Evolutionary conservation across 495 filamentous ascomycete species (phyloP), one percentile per base, ranked within the genome.

Genomic region (Polyplosphaeria fusca): DNA sequence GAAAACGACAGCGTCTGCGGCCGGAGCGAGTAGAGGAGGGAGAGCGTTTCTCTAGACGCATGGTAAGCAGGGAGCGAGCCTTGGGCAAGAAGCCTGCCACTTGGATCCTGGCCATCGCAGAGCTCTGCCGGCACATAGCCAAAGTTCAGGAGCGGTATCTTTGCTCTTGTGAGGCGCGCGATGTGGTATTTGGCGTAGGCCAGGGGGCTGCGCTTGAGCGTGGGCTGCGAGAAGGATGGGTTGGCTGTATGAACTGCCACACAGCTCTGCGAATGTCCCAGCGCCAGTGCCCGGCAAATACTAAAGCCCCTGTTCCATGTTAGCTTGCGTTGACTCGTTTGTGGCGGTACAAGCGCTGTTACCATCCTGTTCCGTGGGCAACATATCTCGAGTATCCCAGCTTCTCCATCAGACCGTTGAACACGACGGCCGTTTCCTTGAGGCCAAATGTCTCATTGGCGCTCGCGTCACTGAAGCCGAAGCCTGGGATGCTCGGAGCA

Each of bases 391-490:
- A 14, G 55, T 74, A 74, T 16, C 71, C 72, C 13, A 73, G 52
- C 35, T 50, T 39, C 42, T 55, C 51, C 72, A 74, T 74, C 27
- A 74, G 42, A 14, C 35, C 54, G 35, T 70, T 48, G 44, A 73
- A 72, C 5, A 61, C 52, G 1, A 50, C 61, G 9, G 69, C 71
- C 1, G 71, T 72, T 37, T 61, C 60, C 26, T 48, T 48, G 13
- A 69, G 32, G 18, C 68, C 70, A 52, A 72, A 71, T 9, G 47
- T 60, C 18, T 61, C 70, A n/a, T 53, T 51, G 3, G 30, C 5
- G 18, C 61, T 52, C 13, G 70, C 60, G 61, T 72, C 70, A 39
- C 71, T 72, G 52, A 74, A 74, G 1, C 68, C 72, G 55, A 70
- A 73, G 0, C 70, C 72, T 1, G 71, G 70, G 28, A 73, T 70